phyloP scores from a whole-genome alignment of 495 filamentous ascomycete species.

The Ascodesmis nigricans region DNA sequence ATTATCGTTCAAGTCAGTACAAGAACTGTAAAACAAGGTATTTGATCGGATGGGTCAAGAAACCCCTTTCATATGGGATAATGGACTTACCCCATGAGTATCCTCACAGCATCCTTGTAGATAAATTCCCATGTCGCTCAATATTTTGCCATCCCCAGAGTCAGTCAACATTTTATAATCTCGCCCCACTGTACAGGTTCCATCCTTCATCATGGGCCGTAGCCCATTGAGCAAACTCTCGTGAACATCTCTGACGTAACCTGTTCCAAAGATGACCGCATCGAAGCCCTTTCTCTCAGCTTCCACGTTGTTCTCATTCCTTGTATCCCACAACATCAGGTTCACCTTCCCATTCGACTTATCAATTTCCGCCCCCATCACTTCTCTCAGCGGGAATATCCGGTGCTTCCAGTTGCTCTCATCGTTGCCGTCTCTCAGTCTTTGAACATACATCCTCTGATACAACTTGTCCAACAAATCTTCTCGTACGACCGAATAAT shows the following conservation, averaged over 20 bases:
- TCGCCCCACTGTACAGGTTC: conserved; percentile 26
- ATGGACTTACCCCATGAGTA: conserved; percentile 60
- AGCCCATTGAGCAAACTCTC: conserved; percentile 46
- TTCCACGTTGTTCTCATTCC: conserved; percentile 1
- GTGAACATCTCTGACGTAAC: conserved; percentile 59
- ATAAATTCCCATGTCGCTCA: conserved; percentile 52
- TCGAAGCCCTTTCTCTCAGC: too few relatives aligned
- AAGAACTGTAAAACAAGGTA: too few relatives aligned
- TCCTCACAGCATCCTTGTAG: conserved; percentile 83
- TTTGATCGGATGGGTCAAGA: conserved; percentile 5
- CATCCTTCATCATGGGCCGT: conserved; percentile 38
- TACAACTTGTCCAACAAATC: conserved; percentile 75
- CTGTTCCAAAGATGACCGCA: conserved; percentile 69
- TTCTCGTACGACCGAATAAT: conserved; percentile 79
- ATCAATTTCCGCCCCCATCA: conserved; percentile 35
- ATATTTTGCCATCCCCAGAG: conserved; percentile 38
- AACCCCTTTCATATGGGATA: neutral
- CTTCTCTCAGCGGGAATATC: conserved; percentile 43
- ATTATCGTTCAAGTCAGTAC: too few relatives aligned
- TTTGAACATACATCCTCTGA: conserved; percentile 62
- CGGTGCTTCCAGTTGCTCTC: conserved; percentile 57
- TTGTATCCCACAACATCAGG: conserved; percentile 21
- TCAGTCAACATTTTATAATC: conserved; percentile 56
- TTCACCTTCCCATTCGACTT: conserved; percentile 23
- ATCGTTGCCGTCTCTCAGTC: conserved; percentile 43